Evolutionary conservation across 129 eudicot genomes (phyloP).

Genomic region (Scalesia atractyloides): DNA sequence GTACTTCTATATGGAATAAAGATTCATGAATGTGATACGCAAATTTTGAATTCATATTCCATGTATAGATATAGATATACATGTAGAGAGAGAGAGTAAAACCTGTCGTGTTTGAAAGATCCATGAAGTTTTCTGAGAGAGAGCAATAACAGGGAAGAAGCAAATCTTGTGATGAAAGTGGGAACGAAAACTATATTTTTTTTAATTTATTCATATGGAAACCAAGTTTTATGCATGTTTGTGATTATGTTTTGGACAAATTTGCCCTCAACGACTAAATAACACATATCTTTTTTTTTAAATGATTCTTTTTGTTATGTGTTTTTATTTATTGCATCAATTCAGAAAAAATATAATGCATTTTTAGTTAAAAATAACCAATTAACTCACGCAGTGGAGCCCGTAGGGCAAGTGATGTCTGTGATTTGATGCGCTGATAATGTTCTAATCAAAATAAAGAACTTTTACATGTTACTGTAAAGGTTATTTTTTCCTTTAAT

Average conservation of each 20-base stretch:
- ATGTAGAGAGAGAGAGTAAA: neutral
- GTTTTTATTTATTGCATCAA: too few species aligned
- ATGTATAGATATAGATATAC: neutral
- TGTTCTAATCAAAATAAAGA: too few species aligned
- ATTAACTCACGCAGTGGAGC: too few species aligned
- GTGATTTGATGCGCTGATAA: too few species aligned
- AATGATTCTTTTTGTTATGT: too few species aligned
- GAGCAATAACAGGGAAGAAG: slow-evolving; percentile 7
- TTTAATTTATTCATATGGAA: slow-evolving; percentile 12
- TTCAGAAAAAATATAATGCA: too few species aligned
- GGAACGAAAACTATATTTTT: slow-evolving; percentile 16
- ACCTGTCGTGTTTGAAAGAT: slow-evolving; percentile 35
- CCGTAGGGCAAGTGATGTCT: too few species aligned
- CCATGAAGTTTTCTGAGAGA: slow-evolving; percentile 16
- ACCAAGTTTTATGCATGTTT: neutral
- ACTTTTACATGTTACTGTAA: too few species aligned
- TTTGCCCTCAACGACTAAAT: neutral
- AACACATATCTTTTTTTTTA: too few species aligned
- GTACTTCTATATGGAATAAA: neutral
- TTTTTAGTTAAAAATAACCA: too few species aligned
- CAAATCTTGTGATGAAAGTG: slow-evolving; percentile 16
- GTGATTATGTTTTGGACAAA: neutral
- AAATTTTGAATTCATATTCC: neutral
- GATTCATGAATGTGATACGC: slow-evolving; percentile 12
- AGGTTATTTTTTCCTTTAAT: too few species aligned